Percentiles rank a stretch among this genome's conserved stretches.
phyloP scores from a whole-genome alignment of 108 stramenopile species.

The Licmophora abbreviata region DNA sequence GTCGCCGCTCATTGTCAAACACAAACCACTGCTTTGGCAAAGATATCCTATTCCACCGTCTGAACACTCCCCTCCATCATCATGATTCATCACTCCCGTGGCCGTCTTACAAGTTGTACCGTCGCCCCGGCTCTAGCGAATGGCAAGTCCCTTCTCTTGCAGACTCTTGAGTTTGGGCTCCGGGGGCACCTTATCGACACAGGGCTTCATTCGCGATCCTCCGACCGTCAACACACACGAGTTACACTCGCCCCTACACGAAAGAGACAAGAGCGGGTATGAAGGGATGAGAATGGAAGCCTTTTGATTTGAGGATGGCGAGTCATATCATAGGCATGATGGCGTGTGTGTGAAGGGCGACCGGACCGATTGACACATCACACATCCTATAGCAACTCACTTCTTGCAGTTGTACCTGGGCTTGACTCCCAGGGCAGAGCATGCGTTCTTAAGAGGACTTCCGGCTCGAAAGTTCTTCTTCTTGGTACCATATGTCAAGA shows the following conservation, averaged over 20 bases:
- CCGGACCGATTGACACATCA: slow-evolving; percentile 1
- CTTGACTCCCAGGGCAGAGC: slow-evolving; percentile 62
- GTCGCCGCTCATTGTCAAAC: no score
- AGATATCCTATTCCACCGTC: no score
- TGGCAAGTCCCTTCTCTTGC: slow-evolving; percentile 77
- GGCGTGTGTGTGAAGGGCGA: neutral
- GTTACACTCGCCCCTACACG: slow-evolving; percentile 67
- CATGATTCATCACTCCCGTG: no score
- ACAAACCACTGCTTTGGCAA: no score
- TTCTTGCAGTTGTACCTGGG: slow-evolving; percentile 78
- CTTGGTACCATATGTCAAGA: slow-evolving; percentile 54
- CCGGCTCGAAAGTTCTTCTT: slow-evolving; percentile 68
- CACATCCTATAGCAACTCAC: slow-evolving; percentile 23
- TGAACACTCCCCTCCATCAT: no score
- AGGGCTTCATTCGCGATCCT: slow-evolving; percentile 68
- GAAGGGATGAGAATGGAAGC: no score
- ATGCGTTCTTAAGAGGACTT: slow-evolving; percentile 54
- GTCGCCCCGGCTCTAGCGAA: no score
- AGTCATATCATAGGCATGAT: slow-evolving; percentile 3
- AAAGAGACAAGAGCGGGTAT: neutral
- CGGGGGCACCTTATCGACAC: slow-evolving; percentile 77
- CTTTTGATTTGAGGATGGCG: no score
- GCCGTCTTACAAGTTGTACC: no score
- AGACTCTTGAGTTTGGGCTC: slow-evolving; percentile 72
- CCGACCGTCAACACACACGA: slow-evolving; percentile 70